Percentiles rank a stretch among this genome's conserved stretches.
phyloP scores from a whole-genome alignment of 2,329 filamentous ascomycete genomes.

The Fusarium sp. region DNA sequence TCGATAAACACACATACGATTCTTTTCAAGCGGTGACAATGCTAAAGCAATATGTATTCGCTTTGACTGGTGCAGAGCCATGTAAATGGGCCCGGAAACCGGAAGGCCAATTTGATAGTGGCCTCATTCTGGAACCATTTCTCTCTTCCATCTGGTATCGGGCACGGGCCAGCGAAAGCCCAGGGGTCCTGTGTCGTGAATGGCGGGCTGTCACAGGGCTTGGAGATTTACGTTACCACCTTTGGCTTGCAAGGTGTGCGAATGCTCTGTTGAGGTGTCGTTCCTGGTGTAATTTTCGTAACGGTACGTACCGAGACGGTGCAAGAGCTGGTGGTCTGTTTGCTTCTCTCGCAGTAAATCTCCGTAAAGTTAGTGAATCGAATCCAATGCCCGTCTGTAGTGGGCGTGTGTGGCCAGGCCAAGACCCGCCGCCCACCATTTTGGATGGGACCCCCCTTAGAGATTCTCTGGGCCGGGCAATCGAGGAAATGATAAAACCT shows the following conservation, averaged over 20 bases:
- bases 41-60: constrained; percentile 8
- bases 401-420: constrained; percentile 26
- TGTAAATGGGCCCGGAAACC: constrained; percentile 48
- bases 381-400: not conserved
- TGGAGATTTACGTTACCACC: constrained; percentile 37
- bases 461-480: constrained; percentile 39
- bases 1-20: constrained; percentile 33
- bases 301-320: constrained; percentile 24
- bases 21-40: constrained; percentile 35
- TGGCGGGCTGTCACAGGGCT: constrained; percentile 30
- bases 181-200: constrained; percentile 38
- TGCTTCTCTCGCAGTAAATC: constrained; percentile 19
- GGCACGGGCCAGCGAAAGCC: constrained; percentile 25
- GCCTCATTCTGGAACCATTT: constrained; percentile 54
- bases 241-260: constrained; percentile 18
- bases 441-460: constrained; percentile 31
- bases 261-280: constrained; percentile 17
- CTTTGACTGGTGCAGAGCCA: constrained; percentile 30
- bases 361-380: constrained; percentile 19
- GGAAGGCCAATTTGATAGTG: constrained; percentile 50
- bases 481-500: constrained; percentile 50
- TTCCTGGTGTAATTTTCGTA: constrained; percentile 19
- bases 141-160: constrained; percentile 39
- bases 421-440: constrained; percentile 35
- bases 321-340: constrained; percentile 18